phyloP scores from a whole-genome alignment of 352 stramenopile species.

The Phytophthora cryptogea region DNA sequence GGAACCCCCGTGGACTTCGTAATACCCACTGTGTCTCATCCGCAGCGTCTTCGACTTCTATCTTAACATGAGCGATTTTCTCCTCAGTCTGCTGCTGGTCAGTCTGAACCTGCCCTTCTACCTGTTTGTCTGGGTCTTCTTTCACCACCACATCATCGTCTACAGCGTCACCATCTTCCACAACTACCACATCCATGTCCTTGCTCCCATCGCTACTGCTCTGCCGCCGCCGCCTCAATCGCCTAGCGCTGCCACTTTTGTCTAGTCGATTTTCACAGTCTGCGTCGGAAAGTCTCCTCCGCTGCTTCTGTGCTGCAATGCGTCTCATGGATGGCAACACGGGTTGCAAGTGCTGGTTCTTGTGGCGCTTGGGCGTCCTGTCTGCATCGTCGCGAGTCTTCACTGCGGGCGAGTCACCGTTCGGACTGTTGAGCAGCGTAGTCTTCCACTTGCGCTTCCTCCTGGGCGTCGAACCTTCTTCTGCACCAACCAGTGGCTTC shows the following conservation, averaged over 20 bases:
- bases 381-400: conserved; percentile 7
- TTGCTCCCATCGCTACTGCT: conserved; percentile 9
- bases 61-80: conserved; percentile 20
- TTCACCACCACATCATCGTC: conserved; percentile 14
- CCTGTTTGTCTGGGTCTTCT: conserved; percentile 10
- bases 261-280: conserved; percentile 31
- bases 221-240: conserved; percentile 21
- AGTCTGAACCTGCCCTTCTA: not conserved
- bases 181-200: conserved; percentile 11
- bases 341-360: conserved; percentile 40
- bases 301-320: conserved; percentile 52
- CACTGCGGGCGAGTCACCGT: conserved; percentile 5
- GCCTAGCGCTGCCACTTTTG: conserved; percentile 11
- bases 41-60: conserved; percentile 22
- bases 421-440: conserved; percentile 45
- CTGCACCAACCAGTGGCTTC: conserved; percentile 6
- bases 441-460: conserved; percentile 82
- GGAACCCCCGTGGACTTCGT: conserved; percentile 67
- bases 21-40: conserved; percentile 58
- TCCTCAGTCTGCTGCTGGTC: conserved; percentile 1
- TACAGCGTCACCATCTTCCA: conserved; percentile 8
- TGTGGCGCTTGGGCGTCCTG: conserved; percentile 26
- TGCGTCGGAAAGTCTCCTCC: conserved; percentile 33
- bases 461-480: conserved; percentile 9
- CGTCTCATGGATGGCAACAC: conserved; percentile 56